Evolutionary conservation across 129 eudicot genomes (phyloP).

Genomic region (Pulicaria dysenterica): DNA sequence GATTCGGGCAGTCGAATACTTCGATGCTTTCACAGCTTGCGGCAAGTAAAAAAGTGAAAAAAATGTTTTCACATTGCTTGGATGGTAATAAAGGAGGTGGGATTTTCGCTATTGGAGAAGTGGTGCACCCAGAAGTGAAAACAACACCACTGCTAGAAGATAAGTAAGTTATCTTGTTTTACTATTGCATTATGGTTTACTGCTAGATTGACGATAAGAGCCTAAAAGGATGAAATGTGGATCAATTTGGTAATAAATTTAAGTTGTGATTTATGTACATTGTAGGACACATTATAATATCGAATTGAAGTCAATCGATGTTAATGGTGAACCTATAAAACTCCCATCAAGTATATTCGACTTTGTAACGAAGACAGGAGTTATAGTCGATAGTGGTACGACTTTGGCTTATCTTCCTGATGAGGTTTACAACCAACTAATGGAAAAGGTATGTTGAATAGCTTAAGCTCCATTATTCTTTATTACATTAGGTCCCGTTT

Average conservation of each 20-base stretch:
- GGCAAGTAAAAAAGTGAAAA: constrained; percentile 33
- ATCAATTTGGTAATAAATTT: too few relatives aligned
- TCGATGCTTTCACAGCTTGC: constrained; percentile 56
- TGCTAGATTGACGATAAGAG: neutral
- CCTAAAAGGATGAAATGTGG: too few relatives aligned
- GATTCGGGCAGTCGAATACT: constrained; percentile 52
- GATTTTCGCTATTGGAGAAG: constrained; percentile 54
- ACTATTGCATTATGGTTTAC: neutral
- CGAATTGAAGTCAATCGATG: constrained; percentile 66
- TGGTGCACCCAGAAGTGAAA: constrained; percentile 45
- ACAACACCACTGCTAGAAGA: constrained; percentile 52
- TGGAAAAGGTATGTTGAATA: constrained; percentile 44
- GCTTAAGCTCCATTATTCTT: neutral
- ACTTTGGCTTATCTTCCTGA: constrained; percentile 88
- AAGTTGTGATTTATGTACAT: constrained; percentile 19
- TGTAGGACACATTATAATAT: constrained; percentile 82
- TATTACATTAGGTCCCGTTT: too few relatives aligned
- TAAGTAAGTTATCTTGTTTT: constrained; percentile 28
- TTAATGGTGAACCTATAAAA: constrained; percentile 62
- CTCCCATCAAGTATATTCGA: constrained; percentile 56
- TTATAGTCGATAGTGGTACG: constrained; percentile 80
- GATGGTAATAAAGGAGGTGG: constrained; percentile 55
- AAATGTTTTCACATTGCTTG: constrained; percentile 54
- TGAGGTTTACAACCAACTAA: constrained; percentile 48
- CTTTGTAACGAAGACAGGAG: constrained; percentile 53